Percentiles rank a stretch among this genome's conserved stretches.
These are phyloP conservation scores for Talaromyces funiculosus DNA, from an alignment of 2,329 filamentous ascomycete species.

Conservation along the genomic window DNA sequence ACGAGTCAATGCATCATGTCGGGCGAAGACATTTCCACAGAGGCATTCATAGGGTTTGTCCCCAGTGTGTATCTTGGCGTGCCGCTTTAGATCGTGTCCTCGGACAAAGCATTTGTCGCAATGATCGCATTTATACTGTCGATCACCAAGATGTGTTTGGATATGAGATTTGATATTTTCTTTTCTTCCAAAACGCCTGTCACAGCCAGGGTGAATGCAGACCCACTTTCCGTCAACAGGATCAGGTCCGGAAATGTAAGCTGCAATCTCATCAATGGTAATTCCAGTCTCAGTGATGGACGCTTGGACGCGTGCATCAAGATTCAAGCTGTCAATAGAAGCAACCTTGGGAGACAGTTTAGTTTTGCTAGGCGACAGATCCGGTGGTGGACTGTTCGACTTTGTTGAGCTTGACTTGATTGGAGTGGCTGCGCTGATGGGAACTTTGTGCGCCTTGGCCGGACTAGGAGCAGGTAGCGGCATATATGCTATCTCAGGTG, in stretches of 20 bases:
- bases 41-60: constrained; percentile 93
- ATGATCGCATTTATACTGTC: constrained; percentile 88
- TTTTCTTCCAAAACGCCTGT: constrained; percentile 89
- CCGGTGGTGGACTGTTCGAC: constrained; percentile 17
- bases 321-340: constrained; percentile 45
- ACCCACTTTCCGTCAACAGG: constrained; percentile 71
- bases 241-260: constrained; percentile 68
- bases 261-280: constrained; percentile 74
- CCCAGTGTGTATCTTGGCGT: constrained; percentile 94
- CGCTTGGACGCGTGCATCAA: constrained; percentile 54
- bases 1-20: constrained; percentile 89
- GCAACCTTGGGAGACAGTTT: constrained; percentile 40
- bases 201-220: constrained; percentile 70
- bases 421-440: constrained; percentile 26
- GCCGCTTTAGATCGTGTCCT: constrained; percentile 93
- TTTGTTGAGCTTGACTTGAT: constrained; percentile 20
- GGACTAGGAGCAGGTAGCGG: constrained; percentile 23
- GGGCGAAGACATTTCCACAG: constrained; percentile 89
- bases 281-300: constrained; percentile 73
- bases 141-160: constrained; percentile 93
- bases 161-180: constrained; percentile 99
- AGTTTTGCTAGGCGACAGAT: constrained; percentile 27
- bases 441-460: constrained; percentile 25
- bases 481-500: constrained; percentile 48
- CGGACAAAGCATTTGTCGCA: constrained; percentile 96